Evolutionary conservation across 2,329 filamentous ascomycete species (phyloP).

Genomic region (Penicillium crustosum): DNA sequence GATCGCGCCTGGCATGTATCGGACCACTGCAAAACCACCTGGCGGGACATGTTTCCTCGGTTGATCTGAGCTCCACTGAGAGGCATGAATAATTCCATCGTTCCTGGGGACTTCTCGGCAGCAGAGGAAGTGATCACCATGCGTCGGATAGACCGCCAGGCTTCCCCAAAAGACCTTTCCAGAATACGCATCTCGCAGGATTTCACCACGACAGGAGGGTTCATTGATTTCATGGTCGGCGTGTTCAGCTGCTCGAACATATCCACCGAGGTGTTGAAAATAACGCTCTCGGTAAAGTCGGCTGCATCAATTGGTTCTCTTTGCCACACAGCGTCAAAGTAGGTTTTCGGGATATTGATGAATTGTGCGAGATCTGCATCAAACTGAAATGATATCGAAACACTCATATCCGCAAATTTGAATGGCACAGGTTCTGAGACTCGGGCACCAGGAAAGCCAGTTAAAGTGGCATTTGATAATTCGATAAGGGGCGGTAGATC

Average conservation of each 20-base stretch:
- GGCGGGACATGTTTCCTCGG: constrained; percentile 23
- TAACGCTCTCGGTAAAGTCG: constrained; percentile 30
- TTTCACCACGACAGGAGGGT: constrained; percentile 23
- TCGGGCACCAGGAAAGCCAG: constrained; percentile 16
- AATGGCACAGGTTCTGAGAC: constrained; percentile 29
- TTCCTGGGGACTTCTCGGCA: constrained; percentile 26
- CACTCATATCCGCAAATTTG: constrained; percentile 26
- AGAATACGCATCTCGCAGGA: constrained; percentile 36
- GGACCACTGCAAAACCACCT: constrained; percentile 33
- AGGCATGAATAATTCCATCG: constrained; percentile 34
- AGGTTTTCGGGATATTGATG: constrained; percentile 33
- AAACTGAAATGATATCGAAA: constrained; percentile 33
- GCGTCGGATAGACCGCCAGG: constrained; percentile 33
- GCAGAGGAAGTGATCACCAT: constrained; percentile 34
- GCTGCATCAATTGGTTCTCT: constrained; percentile 32
- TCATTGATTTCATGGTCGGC: constrained; percentile 32
- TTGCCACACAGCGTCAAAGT: constrained; percentile 33
- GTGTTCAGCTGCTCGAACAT: constrained; percentile 32
- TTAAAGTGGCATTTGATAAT: constrained; percentile 19
- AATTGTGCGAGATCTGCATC: constrained; percentile 29
- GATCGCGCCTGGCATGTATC: constrained; percentile 31
- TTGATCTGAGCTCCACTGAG: constrained; percentile 31
- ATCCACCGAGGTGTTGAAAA: constrained; percentile 33
- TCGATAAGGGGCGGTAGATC: constrained; percentile 25
- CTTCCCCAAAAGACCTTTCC: constrained; percentile 30